A percentile compares a stretch with the other conserved stretches of the same genome.
Evolutionary conservation across 345 rosid genomes (phyloP).

Genomic region (Dovyalis caffra): DNA sequence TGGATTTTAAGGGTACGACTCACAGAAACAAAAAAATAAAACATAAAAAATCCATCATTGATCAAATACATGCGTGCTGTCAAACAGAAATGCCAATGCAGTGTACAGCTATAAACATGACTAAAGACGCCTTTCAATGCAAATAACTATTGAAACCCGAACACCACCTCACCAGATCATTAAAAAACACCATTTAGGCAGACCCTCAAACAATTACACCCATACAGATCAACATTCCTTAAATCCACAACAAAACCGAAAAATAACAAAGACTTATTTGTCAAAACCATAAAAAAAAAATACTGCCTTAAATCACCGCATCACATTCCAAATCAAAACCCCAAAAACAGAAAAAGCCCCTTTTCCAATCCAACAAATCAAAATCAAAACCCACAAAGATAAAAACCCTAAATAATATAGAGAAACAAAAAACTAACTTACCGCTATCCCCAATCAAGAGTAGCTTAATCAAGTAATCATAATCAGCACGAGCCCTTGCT

Average conservation of each 20-base stretch:
- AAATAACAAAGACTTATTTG: background rate
- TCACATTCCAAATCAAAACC: too few species aligned
- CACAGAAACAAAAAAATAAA: background rate
- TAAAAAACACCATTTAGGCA: background rate
- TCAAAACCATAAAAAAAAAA: background rate
- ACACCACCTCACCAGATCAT: background rate
- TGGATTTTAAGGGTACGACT: background rate
- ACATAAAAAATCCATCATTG: background rate
- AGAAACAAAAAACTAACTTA: constrained; percentile 11
- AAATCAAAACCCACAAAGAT: background rate
- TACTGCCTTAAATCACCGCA: too few species aligned
- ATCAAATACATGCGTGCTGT: background rate
- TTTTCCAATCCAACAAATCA: background rate
- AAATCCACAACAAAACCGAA: background rate
- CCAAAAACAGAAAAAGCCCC: too few species aligned
- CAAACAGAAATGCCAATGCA: background rate
- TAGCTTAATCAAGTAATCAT: constrained; percentile 34
- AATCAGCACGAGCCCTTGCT: constrained; percentile 37
- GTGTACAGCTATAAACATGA: background rate
- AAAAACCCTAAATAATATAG: background rate
- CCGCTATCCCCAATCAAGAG: constrained; percentile 38
- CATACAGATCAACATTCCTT: background rate
- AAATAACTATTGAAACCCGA: background rate
- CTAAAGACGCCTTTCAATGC: background rate
- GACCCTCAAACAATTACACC: background rate